phyloP scores from a whole-genome alignment of 805 yeast species.

The Cyberlindnera americana region DNA sequence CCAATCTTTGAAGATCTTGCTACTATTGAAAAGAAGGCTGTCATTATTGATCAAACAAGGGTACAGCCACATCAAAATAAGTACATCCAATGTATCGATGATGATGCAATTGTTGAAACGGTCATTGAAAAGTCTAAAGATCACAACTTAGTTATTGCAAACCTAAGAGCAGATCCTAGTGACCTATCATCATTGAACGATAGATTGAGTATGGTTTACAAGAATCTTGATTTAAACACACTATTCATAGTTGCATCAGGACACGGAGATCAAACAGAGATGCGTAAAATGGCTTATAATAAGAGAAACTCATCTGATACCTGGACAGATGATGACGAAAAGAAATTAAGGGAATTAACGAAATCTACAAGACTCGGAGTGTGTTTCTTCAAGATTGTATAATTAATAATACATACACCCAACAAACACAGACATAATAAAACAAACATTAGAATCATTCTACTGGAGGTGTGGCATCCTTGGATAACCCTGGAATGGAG shows the following conservation, averaged over 20 bases:
- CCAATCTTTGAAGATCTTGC: slow-evolving; percentile 39
- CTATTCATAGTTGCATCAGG: slow-evolving; percentile 61
- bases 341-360: slow-evolving; percentile 44
- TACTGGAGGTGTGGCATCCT: slow-evolving; percentile 9
- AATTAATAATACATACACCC: not conserved
- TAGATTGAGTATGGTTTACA: slow-evolving; percentile 47
- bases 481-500: slow-evolving; percentile 43
- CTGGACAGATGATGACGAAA: slow-evolving; percentile 53
- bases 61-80: slow-evolving; percentile 23
- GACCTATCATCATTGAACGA: slow-evolving; percentile 32
- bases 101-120: slow-evolving; percentile 52
- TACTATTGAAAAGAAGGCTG: slow-evolving; percentile 28
- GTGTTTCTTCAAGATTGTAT: slow-evolving; percentile 46
- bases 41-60: slow-evolving; percentile 33
- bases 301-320: slow-evolving; percentile 40
- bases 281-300: slow-evolving; percentile 42
- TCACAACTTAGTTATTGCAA: slow-evolving; percentile 47
- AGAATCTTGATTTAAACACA: slow-evolving; percentile 53
- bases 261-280: slow-evolving; percentile 51
- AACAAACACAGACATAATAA: not conserved
- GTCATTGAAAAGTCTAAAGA: slow-evolving; percentile 24
- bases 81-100: slow-evolving; percentile 47
- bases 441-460: too few relatives aligned
- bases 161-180: slow-evolving; percentile 44
- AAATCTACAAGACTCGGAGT: slow-evolving; percentile 57